Evolutionary conservation across 257 asterid species (phyloP), one percentile per base, ranked within the genome.

Genomic region (Salvia rosmarinus): DNA sequence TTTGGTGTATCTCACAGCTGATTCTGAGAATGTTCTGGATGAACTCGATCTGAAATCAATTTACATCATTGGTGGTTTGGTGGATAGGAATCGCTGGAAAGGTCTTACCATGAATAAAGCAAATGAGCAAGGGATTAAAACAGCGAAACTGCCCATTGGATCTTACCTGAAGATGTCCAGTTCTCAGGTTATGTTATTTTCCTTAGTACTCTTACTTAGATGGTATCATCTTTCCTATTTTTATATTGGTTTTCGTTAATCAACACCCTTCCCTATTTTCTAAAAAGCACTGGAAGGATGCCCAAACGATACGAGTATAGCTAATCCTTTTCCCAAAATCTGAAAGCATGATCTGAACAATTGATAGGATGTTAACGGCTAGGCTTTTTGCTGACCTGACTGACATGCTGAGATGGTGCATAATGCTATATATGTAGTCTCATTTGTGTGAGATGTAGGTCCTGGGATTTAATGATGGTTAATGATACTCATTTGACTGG

Each of bases 21-120:
- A 95, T 82, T 89, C 98, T 44, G 98, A 91, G 74, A 84, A 81
- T 63, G 67, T 71, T 30, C 84, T 95, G 20, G 87, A 83, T 70
- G 97, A 86, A 81, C 91, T 95, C 30, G 99, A 95, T 80, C 88
- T 86, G 21, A 88, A 84, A 75, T 84, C 88, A 70, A 70, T 89
- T 66, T 95, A 95, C 80, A 87, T 95, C 56, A 81, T 95, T 59
- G 99, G 99, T 74, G 99, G 99, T 34, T 79, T 95, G 87, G 99
- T 95, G 83, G 99, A 95, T 81, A 80, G 97, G 81, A 95, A 95
- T 79, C 89, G 96, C 40, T 95, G 92, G 95, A 91, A 94, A 88
- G 99, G 99, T 66, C 79, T 91, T 68, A 91, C 99, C 57, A 82
- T 88, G 95, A 81, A 85, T 64, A 95, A 95, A 83, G 98, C 99